These are phyloP conservation scores for Pseudocercospora ulei DNA, from an alignment of 2,329 filamentous ascomycete species.

Conservation along the genomic window DNA sequence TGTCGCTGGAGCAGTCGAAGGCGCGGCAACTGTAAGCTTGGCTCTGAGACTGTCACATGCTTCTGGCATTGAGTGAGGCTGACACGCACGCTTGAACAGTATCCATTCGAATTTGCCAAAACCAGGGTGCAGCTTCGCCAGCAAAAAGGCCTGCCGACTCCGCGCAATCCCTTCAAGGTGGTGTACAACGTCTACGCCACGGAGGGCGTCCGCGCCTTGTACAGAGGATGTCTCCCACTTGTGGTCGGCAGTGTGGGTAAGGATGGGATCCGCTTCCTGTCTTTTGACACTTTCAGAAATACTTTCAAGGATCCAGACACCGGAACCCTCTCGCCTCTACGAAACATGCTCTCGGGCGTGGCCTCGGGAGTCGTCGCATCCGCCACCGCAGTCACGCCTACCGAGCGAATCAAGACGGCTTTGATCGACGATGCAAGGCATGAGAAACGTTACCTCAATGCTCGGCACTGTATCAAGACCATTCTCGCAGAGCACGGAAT, in stretches of 20 bases:
- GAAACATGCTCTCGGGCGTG: conserved; percentile 57
- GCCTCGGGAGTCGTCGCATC: conserved; percentile 52
- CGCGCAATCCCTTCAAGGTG: conserved; percentile 50
- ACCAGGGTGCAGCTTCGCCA: conserved; percentile 51
- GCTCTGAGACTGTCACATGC: too few species aligned
- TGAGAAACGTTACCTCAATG: conserved; percentile 43
- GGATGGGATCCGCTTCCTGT: conserved; percentile 56
- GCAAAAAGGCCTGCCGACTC: conserved; percentile 39
- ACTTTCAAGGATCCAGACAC: conserved; percentile 47
- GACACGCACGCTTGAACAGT: conserved; percentile 32
- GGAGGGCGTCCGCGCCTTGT: conserved; percentile 51
- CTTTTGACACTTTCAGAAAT: conserved; percentile 56
- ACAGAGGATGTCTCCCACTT: conserved; percentile 54
- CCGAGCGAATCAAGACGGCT: conserved; percentile 59
- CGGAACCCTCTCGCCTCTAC: conserved; percentile 47
- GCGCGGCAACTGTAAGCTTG: conserved; percentile 28
- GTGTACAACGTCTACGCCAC: conserved; percentile 47
- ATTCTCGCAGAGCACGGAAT: conserved; percentile 48
- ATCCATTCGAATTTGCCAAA: conserved; percentile 60
- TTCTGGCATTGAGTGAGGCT: too few species aligned
- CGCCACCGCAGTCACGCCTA: conserved; percentile 57
- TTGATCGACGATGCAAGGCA: conserved; percentile 53
- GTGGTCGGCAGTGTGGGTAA: conserved; percentile 54
- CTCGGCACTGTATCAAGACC: conserved; percentile 44
- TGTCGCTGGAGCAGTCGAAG: conserved; percentile 34